Evolutionary conservation across 352 stramenopile species (phyloP), one percentile per base, ranked within the genome.

Genomic region (Pythium insidiosum): DNA sequence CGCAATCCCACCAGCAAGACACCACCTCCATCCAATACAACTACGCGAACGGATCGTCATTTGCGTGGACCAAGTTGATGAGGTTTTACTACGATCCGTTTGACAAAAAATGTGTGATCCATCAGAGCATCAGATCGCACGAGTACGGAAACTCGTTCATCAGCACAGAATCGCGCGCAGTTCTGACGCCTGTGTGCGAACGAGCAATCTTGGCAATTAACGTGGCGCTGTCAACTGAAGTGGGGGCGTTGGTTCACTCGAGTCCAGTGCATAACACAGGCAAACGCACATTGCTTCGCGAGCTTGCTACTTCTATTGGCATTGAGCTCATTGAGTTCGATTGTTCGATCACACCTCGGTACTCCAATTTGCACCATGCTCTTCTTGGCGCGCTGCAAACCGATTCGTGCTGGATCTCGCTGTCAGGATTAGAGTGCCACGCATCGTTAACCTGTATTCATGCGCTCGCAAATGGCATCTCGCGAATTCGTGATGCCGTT

Each of bases 61-160:
- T 88, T 47, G 41, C 54, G 1, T 88, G 73, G 73, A 76, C 53
- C 16, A 83, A 81, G 52, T 43, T 81, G 38, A 67, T 71, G 43
- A 61, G 74, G 3, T 84, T 73, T 56, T 67, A 76, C 43, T 85
- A 76, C 39, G 71, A 82, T 3, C 57, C 63, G 0, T 78, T 73
- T 20, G 69, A 77, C 39, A 73, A 69, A 43, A 71, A 54, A 24
- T 79, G 63, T 26, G 59, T 68, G 6, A 50, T 88, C 23, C 69
- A 80, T 21, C 73, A 88, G 20, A 52, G 61, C 25, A 58, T 83
- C 1, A 85, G 77, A 48, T 71, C 58, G 0, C 81, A 67, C 38
- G 66, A 81, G 38, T 88, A 83, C 45, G 70, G 71, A 13, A 84
- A 74, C 28, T 69, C 68, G 4, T 88, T 81, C 24, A 39, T 83